A percentile compares a stretch with the other conserved stretches of the same genome.
These are phyloP conservation scores for Candida argentea DNA, from an alignment of 805 yeast genomes.

Conservation along the genomic window DNA sequence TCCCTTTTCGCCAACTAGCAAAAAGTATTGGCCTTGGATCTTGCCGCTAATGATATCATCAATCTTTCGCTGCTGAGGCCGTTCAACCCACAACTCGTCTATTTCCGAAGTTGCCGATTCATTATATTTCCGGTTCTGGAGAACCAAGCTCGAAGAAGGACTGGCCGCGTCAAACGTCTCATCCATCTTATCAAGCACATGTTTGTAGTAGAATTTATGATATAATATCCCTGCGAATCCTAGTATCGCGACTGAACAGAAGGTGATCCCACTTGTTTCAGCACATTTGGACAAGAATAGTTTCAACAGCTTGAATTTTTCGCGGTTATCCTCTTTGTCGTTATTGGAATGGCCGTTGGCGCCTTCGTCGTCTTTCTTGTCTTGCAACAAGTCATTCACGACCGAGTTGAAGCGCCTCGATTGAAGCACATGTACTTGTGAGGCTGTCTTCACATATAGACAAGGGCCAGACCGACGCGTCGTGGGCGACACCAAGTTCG, in stretches of 20 bases:
- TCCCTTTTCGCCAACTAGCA: slow-evolving; percentile 76
- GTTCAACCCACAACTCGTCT: slow-evolving; percentile 45
- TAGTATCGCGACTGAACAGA: slow-evolving; percentile 56
- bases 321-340: slow-evolving; percentile 1
- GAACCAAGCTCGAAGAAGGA: slow-evolving; percentile 49
- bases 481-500: too few species aligned
- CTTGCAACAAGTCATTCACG: slow-evolving; percentile 4
- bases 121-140: slow-evolving; percentile 36
- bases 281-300: slow-evolving; percentile 29
- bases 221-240: slow-evolving; percentile 67
- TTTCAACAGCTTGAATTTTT: slow-evolving; percentile 1
- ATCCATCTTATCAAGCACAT: slow-evolving; percentile 56
- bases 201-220: slow-evolving; percentile 49
- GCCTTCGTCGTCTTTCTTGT: slow-evolving; percentile 4
- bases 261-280: slow-evolving; percentile 65
- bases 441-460: neutral
- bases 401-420: slow-evolving; percentile 3
- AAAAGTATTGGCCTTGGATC: slow-evolving; percentile 57
- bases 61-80: slow-evolving; percentile 56
- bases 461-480: too few species aligned
- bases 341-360: slow-evolving; percentile 2
- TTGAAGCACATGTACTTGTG: neutral
- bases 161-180: slow-evolving; percentile 60
- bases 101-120: slow-evolving; percentile 10
- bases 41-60: slow-evolving; percentile 60